Evolutionary conservation across 2,329 filamentous ascomycete species (phyloP), one percentile per base, ranked within the genome.

Genomic region (Claviceps digitariae): DNA sequence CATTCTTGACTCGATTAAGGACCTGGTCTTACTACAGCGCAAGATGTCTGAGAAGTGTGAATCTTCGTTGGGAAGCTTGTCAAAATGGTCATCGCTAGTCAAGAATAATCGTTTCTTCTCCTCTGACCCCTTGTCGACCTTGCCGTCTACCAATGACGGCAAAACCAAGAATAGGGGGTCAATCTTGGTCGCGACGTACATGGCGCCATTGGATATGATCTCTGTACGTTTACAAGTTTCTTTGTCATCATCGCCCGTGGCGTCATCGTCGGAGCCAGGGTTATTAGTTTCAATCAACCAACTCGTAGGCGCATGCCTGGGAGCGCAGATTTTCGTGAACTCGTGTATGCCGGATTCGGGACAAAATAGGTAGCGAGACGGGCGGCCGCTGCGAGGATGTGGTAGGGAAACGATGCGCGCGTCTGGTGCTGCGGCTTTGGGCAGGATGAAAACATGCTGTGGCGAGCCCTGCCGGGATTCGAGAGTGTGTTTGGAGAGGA

Each of bases 141-240:
- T 66, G 36, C 69, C 61, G 41, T 79, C 67, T 1, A 73, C 70
- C 1, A 97, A 75, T 4, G 83, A 78, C 0, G 91, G 86, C 1
- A 97, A 72, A 3, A 95, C 65, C 50, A 97, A 74, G 70, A 97
- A 97, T 3, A 96, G 64, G 5, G 87, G 78, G 66, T 98, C 93
- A 52, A 95, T 74, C 2, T 82, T 79, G 1, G 93, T 95, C 9
- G 91, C 88, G 55, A 97, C 70, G 61, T 86, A 85, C n/a, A 97
- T 71, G 55, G 90, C 82, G 36, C 88, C 82, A 45, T 75, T 76
- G 61, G 83, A 82, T 36, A 82, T 77, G 25, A 88, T 60, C 27
- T 64, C 60, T 34, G 60, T 58, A 27, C 59, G 58, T 4, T 36
- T 52, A 44, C 52, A 51, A 60, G 57, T 50, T n/a, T 55, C 50